Base-by-base conservation (phyloP, 1,139 yeast genomes). In the Keqinozyma sinolaborantium region DNA sequence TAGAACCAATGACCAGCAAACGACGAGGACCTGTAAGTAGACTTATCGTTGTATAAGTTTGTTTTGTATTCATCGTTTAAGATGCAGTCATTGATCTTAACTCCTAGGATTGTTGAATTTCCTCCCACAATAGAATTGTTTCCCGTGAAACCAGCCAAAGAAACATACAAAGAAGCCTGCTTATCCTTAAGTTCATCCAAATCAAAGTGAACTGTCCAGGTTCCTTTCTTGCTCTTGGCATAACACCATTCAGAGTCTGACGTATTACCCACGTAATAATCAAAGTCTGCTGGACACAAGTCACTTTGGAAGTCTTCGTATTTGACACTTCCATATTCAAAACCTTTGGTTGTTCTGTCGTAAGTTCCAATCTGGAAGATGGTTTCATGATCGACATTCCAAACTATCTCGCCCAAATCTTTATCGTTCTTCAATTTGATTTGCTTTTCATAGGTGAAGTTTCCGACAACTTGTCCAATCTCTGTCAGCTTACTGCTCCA, bases 1-100 rank as follows among this genome's bases (percentile, higher is more conserved):
- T 35, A 38, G 23, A 27, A 39, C 43, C 42, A 39, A 10, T 39
- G 28, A n/a, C 42, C 43, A 10, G 34, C 43, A 35, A 39, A 39
- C 10, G 43, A 32, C 4, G 42, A 30, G 7, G 43, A 39, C 28
- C 43, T 29, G 20, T 39, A 39, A n/a, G 42, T 38, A 7, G 40
- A 38, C 14, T 35, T 35, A 24, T 39, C 43, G 28, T 39, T 38
- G 10, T 14, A 30, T 9, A 35, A 23, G 13, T 16, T 32, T 6
- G 38, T 36, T 10, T 32, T 16, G 24, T 31, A 36, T 4, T 23
- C 40, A 27, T 36, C 40, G 3, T 29, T 35, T 11, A 36, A 27
- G 5, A 12, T 15, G 20, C 28, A 25, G n/a, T 32, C 32, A 29
- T 36, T 36, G 3, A 31, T 24, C 6, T 11, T n/a, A n/a, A 34